Evolutionary conservation across 2,329 filamentous ascomycete species (phyloP), one percentile per base, ranked within the genome.

Genomic region (Hymenoscyphus repandus): DNA sequence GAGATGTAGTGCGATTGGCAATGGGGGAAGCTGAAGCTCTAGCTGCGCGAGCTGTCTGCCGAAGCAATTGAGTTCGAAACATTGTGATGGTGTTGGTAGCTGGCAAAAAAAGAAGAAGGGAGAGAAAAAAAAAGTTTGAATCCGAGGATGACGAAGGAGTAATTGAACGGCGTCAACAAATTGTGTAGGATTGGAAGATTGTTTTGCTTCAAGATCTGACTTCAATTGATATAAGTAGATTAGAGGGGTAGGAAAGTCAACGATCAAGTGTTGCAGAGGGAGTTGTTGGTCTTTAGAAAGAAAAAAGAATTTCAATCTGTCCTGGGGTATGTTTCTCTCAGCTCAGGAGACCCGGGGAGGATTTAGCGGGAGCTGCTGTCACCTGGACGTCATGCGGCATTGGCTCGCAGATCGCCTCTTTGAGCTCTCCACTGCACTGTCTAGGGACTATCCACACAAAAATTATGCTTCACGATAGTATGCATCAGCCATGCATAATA

Each of bases 1-100:
- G 15, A 15, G 58, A 54, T 31, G 45, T 31, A 47, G 50, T 47
- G 20, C 56, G 56, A 46, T 57, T 47, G 39, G 51, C 45, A 49
- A 51, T 30, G 39, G 51, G 46, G n/a, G 42, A 33, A 40, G 48
- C 37, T 17, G 56, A 51, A 53, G 55, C 54, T 57, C 53, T 57
- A 27, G 49, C 52, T 52, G 53, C 60, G 49, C 61, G 52, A 52
- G 58, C 53, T 51, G 62, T 44, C 9, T 62, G 56, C 36, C 58
- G 57, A 38, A 66, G 54, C 37, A 65, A 55, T 51, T 62, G 61
- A 13, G 59, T 52, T 49, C 62, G 58, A 46, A 65, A 63, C 64
- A 66, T 66, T 12, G 27, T 32, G 45, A 15, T 36, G 17, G 44
- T 2, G 36, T 17, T 3, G 13, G 11, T 5, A 37, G 33, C 20